These are phyloP conservation scores for Annulohypoxylon moriforme DNA, from an alignment of 495 filamentous ascomycete species.

Conservation along the genomic window DNA sequence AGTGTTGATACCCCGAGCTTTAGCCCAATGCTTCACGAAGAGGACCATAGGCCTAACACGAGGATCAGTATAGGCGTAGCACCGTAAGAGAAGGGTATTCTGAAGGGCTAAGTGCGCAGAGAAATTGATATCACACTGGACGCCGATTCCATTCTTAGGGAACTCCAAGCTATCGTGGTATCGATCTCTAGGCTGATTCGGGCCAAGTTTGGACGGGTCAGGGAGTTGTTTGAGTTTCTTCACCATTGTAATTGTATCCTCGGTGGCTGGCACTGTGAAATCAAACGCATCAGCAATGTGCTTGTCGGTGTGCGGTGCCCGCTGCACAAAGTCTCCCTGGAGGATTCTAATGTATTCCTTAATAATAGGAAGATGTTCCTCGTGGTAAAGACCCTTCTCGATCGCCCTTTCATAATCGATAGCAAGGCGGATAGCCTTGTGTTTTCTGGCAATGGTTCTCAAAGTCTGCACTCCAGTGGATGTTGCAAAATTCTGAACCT, in stretches of 20 bases:
- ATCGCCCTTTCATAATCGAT: slow-evolving; percentile 61
- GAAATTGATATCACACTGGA: slow-evolving; percentile 89
- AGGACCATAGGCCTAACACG: slow-evolving; percentile 79
- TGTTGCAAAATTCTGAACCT: slow-evolving; percentile 51
- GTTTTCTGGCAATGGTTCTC: slow-evolving; percentile 52
- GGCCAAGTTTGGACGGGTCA: slow-evolving; percentile 54
- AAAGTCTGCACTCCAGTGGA: slow-evolving; percentile 33
- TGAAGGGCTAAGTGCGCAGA: slow-evolving; percentile 79
- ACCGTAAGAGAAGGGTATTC: slow-evolving; percentile 81
- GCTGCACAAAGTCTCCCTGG: slow-evolving; percentile 42
- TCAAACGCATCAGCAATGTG: slow-evolving; percentile 17
- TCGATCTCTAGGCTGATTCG: slow-evolving; percentile 62
- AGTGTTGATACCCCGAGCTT: slow-evolving; percentile 79
- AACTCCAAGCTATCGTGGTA: slow-evolving; percentile 73
- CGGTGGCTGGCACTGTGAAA: slow-evolving; percentile 45
- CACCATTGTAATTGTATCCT: slow-evolving; percentile 37
- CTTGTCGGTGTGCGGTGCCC: slow-evolving; percentile 19
- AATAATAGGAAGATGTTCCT: slow-evolving; percentile 46
- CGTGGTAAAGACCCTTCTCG: slow-evolving; percentile 52
- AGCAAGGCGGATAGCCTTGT: slow-evolving; percentile 61
- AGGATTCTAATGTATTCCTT: slow-evolving; percentile 57
- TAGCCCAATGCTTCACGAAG: slow-evolving; percentile 88
- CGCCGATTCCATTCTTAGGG: slow-evolving; percentile 73
- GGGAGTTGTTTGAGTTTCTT: slow-evolving; percentile 51
- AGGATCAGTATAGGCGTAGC: slow-evolving; percentile 78